Evolutionary conservation across 2,329 filamentous ascomycete genomes (phyloP).

Genomic region (Sphaceloma murrayae): DNA sequence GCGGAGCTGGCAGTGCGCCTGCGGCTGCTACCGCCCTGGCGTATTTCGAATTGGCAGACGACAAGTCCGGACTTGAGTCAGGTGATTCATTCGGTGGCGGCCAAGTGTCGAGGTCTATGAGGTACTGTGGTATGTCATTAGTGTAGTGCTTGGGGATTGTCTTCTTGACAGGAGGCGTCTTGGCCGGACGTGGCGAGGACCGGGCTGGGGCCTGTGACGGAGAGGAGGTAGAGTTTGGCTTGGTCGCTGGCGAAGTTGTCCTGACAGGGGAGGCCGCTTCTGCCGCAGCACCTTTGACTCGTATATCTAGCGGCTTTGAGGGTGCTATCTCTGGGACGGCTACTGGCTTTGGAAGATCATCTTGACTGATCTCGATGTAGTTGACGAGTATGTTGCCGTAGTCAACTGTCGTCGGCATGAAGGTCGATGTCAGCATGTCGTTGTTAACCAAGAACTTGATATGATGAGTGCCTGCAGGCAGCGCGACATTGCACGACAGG

Average conservation of each 20-base stretch:
- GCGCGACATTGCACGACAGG: constrained; percentile 67
- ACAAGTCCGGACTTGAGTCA: constrained; percentile 3
- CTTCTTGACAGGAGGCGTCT: constrained; percentile 13
- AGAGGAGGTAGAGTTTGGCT: constrained; percentile 19
- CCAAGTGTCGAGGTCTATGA: constrained; percentile 67
- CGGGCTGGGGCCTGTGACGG: constrained; percentile 20
- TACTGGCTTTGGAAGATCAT: constrained; percentile 45
- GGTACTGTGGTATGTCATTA: constrained; percentile 68
- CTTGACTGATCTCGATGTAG: constrained; percentile 85
- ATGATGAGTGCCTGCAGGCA: constrained; percentile 90
- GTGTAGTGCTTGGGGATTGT: constrained; percentile 46
- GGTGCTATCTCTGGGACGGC: constrained; percentile 18
- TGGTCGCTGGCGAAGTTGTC: constrained; percentile 6
- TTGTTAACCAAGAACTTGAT: constrained; percentile 93
- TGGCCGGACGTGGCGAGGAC: constrained; percentile 12
- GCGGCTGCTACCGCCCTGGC: constrained; percentile 65
- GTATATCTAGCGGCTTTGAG: constrained; percentile 22
- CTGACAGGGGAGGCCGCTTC: constrained; percentile 12
- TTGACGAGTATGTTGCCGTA: constrained; percentile 98
- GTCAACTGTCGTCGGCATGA: constrained; percentile 76
- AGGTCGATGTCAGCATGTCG: constrained; percentile 54
- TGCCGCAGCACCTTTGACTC: constrained; percentile 15
- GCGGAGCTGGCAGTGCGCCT: constrained; percentile 71
- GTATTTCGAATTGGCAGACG: constrained; percentile 54
- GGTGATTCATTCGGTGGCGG: constrained; percentile 35